These are phyloP conservation scores for Herpetomonas tarakana DNA, from an alignment of 208 protist species.

Conservation along the genomic window DNA sequence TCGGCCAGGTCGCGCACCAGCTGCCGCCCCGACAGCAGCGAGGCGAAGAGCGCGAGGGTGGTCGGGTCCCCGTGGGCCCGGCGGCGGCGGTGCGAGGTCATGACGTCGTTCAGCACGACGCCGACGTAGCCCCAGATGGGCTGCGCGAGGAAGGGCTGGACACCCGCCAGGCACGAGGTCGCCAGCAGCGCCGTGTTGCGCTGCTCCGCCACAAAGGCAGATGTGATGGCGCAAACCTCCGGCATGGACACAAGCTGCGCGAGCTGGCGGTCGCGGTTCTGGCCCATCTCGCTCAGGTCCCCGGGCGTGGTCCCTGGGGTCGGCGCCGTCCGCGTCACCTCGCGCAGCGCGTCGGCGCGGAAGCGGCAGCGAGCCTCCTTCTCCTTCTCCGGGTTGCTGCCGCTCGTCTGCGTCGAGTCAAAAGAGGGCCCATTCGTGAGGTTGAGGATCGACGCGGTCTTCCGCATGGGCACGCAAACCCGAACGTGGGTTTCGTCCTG, in stretches of 20 bases:
- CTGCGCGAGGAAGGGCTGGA: slow-evolving; percentile 17
- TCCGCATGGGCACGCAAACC: background rate
- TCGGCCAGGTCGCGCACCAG: slow-evolving; percentile 25
- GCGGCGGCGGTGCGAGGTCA: background rate
- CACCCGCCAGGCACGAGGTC: slow-evolving; percentile 12
- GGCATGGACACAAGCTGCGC: slow-evolving; percentile 5
- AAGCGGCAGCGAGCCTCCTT: slow-evolving; percentile 10
- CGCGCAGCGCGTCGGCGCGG: slow-evolving; percentile 21
- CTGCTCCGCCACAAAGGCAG: slow-evolving; percentile 20
- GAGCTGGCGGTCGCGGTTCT: background rate
- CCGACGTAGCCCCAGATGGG: slow-evolving; percentile 23
- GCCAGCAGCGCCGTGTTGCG: slow-evolving; percentile 20
- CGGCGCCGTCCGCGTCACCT: background rate
- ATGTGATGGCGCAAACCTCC: slow-evolving; percentile 1
- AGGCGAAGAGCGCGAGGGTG: slow-evolving; percentile 31
- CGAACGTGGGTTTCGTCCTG: slow-evolving; percentile 11
- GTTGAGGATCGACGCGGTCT: background rate
- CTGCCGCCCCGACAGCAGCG: slow-evolving; percentile 17
- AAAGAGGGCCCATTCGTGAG: background rate
- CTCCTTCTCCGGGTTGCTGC: background rate
- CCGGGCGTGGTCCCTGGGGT: background rate
- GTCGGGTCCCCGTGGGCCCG: background rate
- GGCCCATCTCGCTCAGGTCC: slow-evolving; percentile 1
- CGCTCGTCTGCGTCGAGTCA: slow-evolving; percentile 7
- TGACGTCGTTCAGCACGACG: slow-evolving; percentile 8